phyloP scores from a whole-genome alignment of 306 rosid genomes.

The Dryas octopetala region DNA sequence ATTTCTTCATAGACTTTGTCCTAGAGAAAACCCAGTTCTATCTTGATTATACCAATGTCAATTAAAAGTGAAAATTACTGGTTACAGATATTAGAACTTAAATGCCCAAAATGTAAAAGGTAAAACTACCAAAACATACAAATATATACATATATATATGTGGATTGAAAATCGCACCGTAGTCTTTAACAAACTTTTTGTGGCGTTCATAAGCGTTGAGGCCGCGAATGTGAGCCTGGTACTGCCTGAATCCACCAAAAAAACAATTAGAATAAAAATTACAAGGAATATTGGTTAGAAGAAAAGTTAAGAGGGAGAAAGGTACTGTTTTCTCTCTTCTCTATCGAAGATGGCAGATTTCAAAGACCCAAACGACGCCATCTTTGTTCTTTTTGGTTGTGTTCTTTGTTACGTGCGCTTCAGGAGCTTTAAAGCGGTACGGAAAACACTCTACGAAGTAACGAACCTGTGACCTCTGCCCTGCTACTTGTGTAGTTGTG shows the following conservation, averaged over 20 bases:
- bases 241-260: constrained; percentile 35
- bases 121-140: no score
- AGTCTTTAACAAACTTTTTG: constrained; percentile 59
- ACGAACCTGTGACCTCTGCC: no score
- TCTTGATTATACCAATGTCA: not conserved
- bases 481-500: no score
- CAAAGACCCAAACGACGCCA: constrained; percentile 52
- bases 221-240: constrained; percentile 60
- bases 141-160: not conserved
- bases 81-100: not conserved
- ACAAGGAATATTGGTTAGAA: not conserved
- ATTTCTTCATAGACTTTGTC: not conserved
- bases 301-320: not conserved
- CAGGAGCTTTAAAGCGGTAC: not conserved
- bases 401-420: not conserved
- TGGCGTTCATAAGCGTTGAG: constrained; percentile 62
- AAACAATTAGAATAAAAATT: not conserved
- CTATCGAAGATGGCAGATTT: constrained; percentile 45
- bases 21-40: not conserved
- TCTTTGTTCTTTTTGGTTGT: not conserved
- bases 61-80: not conserved
- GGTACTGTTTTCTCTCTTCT: constrained; percentile 57
- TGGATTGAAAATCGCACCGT: constrained; percentile 38
- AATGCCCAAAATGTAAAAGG: no score
- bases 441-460: no score